A percentile compares a stretch with the other conserved stretches of the same genome.
Conservation (phyloP, 805 yeast genomes). For the Hemisphaericaspora nanyangensis region DNA sequence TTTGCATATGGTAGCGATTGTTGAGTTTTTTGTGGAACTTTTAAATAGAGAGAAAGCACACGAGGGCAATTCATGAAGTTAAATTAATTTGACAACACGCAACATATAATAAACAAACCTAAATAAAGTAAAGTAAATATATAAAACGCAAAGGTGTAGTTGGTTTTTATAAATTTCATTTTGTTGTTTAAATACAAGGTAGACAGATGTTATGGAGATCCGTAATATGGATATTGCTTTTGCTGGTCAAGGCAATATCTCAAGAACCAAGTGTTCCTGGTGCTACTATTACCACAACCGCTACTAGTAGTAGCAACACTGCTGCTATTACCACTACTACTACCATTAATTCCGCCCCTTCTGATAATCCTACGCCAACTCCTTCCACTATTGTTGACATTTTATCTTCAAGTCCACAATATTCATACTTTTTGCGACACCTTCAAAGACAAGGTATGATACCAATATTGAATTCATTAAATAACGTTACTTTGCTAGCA, state of each 20-base stretch:
- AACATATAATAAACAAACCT: no score
- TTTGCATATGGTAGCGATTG: no score
- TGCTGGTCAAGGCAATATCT: constrained; percentile 6
- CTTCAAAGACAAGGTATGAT: constrained; percentile 62
- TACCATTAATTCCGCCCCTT: constrained; percentile 5
- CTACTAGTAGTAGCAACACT: neutral
- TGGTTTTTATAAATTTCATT: no score
- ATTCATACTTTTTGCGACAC: constrained; percentile 56
- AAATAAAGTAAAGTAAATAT: no score
- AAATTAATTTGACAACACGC: no score
- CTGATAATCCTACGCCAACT: constrained; percentile 14
- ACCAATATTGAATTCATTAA: constrained; percentile 54
- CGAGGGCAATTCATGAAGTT: no score
- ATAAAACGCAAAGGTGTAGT: no score
- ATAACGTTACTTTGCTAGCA: constrained; percentile 71
- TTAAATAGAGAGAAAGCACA: no score
- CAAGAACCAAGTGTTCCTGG: neutral
- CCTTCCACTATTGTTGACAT: constrained; percentile 60
- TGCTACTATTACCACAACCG: no score
- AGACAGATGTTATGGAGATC: constrained; percentile 1
- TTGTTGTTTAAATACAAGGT: no score
- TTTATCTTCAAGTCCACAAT: constrained; percentile 64
- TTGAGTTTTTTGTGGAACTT: no score
- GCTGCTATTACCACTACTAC: neutral
- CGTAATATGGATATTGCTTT: constrained; percentile 3